These are phyloP conservation scores for Draba incana DNA, from an alignment of 345 rosid species.

Conservation along the genomic window DNA sequence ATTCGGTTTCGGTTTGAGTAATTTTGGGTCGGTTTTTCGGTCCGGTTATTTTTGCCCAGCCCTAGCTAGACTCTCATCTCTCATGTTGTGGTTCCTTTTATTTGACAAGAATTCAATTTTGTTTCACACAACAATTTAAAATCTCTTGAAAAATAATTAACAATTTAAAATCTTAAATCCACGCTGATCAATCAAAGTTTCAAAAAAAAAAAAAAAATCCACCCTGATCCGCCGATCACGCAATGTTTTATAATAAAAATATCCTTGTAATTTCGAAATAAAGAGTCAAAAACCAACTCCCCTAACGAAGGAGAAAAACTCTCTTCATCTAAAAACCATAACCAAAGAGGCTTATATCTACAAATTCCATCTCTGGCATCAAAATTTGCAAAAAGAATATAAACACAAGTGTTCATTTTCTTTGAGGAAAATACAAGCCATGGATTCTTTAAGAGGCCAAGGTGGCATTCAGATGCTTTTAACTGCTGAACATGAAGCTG, in stretches of 20 bases:
- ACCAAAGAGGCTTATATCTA: constrained; percentile 25
- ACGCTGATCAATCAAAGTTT: no score
- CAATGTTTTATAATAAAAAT: background rate
- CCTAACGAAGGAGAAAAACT: constrained; percentile 37
- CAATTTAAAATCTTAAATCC: no score
- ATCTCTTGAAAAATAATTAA: no score
- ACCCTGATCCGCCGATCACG: background rate
- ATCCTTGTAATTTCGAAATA: background rate
- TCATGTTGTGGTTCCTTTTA: background rate
- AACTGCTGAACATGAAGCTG: constrained; percentile 49
- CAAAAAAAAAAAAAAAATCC: background rate
- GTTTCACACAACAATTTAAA: background rate
- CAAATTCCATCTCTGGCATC: constrained; percentile 24
- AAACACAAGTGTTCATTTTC: constrained; percentile 25
- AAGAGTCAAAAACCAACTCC: constrained; percentile 40
- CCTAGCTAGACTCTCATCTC: background rate
- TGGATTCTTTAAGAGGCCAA: constrained; percentile 45
- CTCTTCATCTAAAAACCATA: constrained; percentile 26
- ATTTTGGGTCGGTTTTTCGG: no score
- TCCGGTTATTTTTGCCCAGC: no score
- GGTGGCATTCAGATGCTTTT: constrained; percentile 48
- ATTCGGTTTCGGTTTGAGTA: no score
- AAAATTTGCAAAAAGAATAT: constrained; percentile 19
- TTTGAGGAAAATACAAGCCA: constrained; percentile 30
- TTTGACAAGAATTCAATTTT: background rate